Evolutionary conservation across 306 rosid genomes (phyloP), one percentile per base, ranked within the genome.

Genomic region (Castanea sativa): DNA sequence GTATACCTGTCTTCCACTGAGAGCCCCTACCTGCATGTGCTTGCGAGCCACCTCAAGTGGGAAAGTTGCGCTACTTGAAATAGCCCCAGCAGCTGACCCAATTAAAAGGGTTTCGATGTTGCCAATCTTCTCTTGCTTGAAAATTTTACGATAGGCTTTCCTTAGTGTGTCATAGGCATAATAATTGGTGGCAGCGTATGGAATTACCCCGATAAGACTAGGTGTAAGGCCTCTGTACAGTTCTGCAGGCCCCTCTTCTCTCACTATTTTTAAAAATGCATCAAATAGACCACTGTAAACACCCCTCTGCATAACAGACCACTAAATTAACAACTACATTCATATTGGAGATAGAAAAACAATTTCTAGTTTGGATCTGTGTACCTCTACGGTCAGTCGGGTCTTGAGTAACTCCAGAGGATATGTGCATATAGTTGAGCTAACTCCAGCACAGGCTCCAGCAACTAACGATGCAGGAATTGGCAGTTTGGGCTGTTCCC

Each of bases 1-100:
- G 84, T 96, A 91, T 11, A 93, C 89, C 80, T 87, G 96, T 59
- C 96, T 88, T 83, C 98, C 98, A 84, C 94, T 86, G 4, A 93
- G 82, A 61, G 97, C 93, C 25, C 98, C 98, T 3, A 90, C 97
- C 83, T 96, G 99, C 99, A 95, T 95, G 30, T 95, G 99, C 88
- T 95, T 95, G 80, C 99, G 98, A 78, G 94, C 98, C 30, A 96
- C 99, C 90, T 96, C 98, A 0, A 96, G 94, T 2, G 99, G 99
- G 89, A 93, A 96, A 10, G 99, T 96, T 0, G 98, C 96, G 16
- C 81, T 89, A 23, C 99, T 96, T 33, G 98, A 96, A 77, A 96
- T 77, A 69, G 99, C 99, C 71, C 98, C 98, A 0, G 99, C 97
- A 8, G 89, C 92, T 55, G 98, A 93, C 73, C 99, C 99, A 51